Evolutionary conservation across 352 stramenopile genomes (phyloP).

Genomic region (Pythium diclinum): DNA sequence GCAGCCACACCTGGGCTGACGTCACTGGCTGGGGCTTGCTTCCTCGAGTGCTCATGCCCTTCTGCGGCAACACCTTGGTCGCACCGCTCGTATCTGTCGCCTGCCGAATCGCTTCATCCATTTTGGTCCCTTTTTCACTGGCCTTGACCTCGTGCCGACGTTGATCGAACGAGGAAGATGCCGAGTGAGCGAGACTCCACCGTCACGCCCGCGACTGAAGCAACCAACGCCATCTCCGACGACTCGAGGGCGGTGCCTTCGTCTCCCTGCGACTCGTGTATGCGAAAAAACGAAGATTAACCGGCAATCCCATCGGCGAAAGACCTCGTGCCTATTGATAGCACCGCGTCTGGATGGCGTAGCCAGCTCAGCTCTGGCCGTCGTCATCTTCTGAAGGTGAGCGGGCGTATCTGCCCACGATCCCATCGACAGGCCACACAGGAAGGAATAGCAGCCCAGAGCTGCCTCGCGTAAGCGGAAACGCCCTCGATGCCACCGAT

Average conservation of each 20-base stretch:
- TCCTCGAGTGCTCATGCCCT: not conserved
- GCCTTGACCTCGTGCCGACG: too few species aligned
- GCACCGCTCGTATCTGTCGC: not conserved
- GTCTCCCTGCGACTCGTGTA: not conserved
- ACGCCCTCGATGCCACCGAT: too few species aligned
- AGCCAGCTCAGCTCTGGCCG: too few species aligned
- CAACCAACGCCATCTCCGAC: too few species aligned
- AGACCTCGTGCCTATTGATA: not conserved
- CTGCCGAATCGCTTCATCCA: constrained; percentile 16
- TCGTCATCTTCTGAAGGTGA: not conserved
- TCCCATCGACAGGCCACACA: too few species aligned
- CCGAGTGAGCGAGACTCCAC: not conserved
- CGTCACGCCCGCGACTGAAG: not conserved
- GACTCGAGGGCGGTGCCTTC: too few species aligned
- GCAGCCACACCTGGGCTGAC: constrained; percentile 9
- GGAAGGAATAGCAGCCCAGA: too few species aligned
- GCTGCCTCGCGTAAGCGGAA: too few species aligned
- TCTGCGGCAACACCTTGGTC: constrained; percentile 18
- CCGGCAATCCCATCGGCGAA: too few species aligned
- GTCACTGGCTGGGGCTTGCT: not conserved
- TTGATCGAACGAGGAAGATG: not conserved
- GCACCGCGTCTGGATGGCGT: not conserved
- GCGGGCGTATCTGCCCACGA: too few species aligned
- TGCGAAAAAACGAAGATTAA: too few species aligned
- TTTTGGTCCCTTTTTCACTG: not conserved